Base-by-base conservation (phyloP, 352 stramenopile species). In the Globisporangium nagaii region DNA sequence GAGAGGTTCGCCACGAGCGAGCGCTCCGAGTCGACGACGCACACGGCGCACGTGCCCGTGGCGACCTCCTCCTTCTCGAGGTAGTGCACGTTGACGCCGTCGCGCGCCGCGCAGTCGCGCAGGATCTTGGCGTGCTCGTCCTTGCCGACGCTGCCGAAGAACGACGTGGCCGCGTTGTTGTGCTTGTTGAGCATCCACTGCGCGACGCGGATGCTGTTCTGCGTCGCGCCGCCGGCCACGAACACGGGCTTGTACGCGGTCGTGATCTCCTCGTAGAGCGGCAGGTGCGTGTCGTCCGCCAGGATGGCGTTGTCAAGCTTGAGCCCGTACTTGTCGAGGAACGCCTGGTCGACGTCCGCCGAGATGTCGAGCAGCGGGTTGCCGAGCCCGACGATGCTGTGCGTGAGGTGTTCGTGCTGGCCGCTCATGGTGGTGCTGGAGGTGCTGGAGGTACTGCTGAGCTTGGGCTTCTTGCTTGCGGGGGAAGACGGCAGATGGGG, bases 361-460 rank as follows among this genome's bases (percentile, higher is more conserved):
- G 78, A 95, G 69, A 99, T 99, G 80, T 99, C 97, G 54, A 99
- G 88, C 55, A 99, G 77, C 51, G 97, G 97, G 75, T 99, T 99
- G 65, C 97, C 96, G 56, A 99, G 96, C 27, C 97, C 97, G 43
- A 99, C 81, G 61, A 93, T 92, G 61, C 73, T 69, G 61, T 80
- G 71, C 50, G 75, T 86, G 48, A 90, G 68, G 51, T 79, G 66
- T 42, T 71, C 63, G 63, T 84, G 68, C 39, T 69, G 45, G n/a
- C 56, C 39, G 30, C 56, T 68, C 32, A 53, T 47, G 39, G 44
- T 66, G 34, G 10, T 57, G 9, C 15, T 57, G 2, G 42, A 20
- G 19, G 40, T n/a, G 12, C 6, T 53, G 30, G 27, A 30, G 17
- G 7, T 3, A 22, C 43, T 17, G 35, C 22, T 41, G 47, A 57